These are phyloP conservation scores for Ephemerocybe angulata DNA, from an alignment of 768 basidiomycete genomes.

Conservation along the genomic window DNA sequence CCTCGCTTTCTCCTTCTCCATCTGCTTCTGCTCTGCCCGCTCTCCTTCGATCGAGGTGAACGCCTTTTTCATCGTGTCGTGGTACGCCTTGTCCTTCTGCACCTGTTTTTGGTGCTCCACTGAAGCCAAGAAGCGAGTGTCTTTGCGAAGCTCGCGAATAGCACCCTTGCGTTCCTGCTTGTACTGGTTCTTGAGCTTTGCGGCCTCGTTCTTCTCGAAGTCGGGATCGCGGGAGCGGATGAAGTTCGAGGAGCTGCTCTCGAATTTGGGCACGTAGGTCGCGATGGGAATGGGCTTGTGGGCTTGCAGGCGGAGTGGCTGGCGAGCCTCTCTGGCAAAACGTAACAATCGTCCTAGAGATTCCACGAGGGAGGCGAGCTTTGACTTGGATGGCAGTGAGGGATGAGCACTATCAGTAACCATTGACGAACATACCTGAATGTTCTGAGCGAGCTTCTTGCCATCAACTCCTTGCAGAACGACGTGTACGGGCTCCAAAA, in stretches of 20 bases:
- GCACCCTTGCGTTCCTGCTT: conserved; percentile 97
- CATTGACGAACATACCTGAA: conserved; percentile 48
- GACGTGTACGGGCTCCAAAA: conserved; percentile 65
- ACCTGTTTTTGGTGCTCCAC: conserved; percentile 82
- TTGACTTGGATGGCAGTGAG: not conserved
- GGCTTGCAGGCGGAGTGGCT: conserved; percentile 79
- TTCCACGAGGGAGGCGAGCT: conserved; percentile 31
- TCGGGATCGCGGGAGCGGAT: conserved; percentile 86
- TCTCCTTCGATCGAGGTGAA: conserved; percentile 78
- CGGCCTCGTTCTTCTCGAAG: conserved; percentile 79
- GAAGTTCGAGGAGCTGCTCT: conserved; percentile 68
- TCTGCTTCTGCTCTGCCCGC: conserved; percentile 90
- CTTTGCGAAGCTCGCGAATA: conserved; percentile 93
- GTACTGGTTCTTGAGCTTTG: conserved; percentile 83
- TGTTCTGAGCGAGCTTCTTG: conserved; percentile 38
- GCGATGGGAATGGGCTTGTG: conserved; percentile 97
- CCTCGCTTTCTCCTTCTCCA: conserved; percentile 77
- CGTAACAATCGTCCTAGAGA: conserved; percentile 61
- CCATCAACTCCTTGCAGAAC: conserved; percentile 54
- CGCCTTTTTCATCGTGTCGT: conserved; percentile 78
- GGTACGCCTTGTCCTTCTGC: conserved; percentile 82
- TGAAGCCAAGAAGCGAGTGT: conserved; percentile 85
- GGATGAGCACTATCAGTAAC: not conserved
- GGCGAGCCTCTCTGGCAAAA: conserved; percentile 68
- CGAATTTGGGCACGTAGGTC: conserved; percentile 92